Base-by-base conservation (phyloP, 257 asterid genomes). In the Orobanche coerulescens region DNA sequence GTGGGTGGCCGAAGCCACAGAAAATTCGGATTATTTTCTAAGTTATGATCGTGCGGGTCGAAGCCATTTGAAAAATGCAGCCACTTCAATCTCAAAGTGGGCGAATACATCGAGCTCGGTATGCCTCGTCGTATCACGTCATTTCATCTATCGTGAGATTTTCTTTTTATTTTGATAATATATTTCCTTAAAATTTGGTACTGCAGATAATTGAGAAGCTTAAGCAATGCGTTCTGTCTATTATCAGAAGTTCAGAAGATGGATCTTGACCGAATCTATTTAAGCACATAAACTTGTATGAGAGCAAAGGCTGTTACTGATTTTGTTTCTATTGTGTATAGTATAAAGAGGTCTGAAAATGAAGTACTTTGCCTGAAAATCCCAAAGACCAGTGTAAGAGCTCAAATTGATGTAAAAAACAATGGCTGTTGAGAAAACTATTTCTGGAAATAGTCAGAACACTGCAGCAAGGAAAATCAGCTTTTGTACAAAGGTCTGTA, bases 1-100 rank as follows among this genome's bases (percentile, higher is more conserved):
- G 40, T 93, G 97, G 96, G 86, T 86, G 64, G 99, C 99, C 18
- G 99, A 89, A 60, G 95, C 97, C 18, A 79, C 98, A 1, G 95
- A 92, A 71, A 92, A 77, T 70, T 88, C 95, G 23, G 86, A 77
- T 31, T 79, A 92, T 69, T 78, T 77, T 69, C 67, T 82, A 76
- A 82, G 70, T 74, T 84, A 76, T 81, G 83, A 79, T 71, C 63
- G 65, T 39, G 24, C 25, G 49, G 66, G 82, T 57, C 67, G 75
- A 66, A 74, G 63, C 55, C 94, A 88, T 74, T 75, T 92, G 36
- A 86, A 84, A 70, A 75, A 70, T 10, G 85, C 74, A 14, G 85
- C 90, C 39, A 72, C 79, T 69, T 75, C 82, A 60, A 80, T 88
- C 43, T 71, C 70, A 67, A 81, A 77, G 69, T 92, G 96, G 96